Conservation (phyloP, 169 alveolate species). For the Plasmodium blacklocki region DNA sequence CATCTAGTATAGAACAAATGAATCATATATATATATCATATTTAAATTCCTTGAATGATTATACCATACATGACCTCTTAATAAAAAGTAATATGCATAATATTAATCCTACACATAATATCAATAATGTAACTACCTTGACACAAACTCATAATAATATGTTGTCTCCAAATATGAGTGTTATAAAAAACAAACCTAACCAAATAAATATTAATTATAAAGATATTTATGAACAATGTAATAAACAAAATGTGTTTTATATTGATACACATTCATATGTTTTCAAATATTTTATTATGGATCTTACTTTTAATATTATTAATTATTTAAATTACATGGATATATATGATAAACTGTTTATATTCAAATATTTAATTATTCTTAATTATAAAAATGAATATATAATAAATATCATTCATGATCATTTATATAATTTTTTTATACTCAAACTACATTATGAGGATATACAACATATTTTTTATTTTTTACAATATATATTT, state of each 20-base stretch:
- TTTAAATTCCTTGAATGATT: constrained; percentile 29
- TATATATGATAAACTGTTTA: constrained; percentile 28
- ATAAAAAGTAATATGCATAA: background rate
- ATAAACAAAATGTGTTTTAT: background rate
- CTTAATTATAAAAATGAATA: constrained; percentile 66
- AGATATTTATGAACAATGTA: background rate
- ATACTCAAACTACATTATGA: constrained; percentile 20
- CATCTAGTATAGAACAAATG: constrained; percentile 10
- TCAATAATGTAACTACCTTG: background rate
- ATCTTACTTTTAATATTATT: constrained; percentile 43
- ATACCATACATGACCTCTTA: constrained; percentile 19
- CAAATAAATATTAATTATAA: background rate
- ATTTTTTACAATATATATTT: constrained; percentile 41
- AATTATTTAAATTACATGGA: constrained; percentile 21
- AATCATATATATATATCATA: constrained; percentile 20
- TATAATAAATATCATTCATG: constrained; percentile 30
- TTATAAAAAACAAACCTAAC: background rate
- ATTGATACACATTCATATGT: background rate
- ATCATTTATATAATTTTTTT: constrained; percentile 46
- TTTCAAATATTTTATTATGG: constrained; percentile 42
- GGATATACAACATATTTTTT: constrained; percentile 19
- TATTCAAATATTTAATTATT: constrained; percentile 31
- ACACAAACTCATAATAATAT: too few relatives aligned
- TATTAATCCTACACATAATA: background rate
- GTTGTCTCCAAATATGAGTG: too few relatives aligned